Evolutionary conservation across 805 yeast species (phyloP).

Genomic region (Candida boidinii): DNA sequence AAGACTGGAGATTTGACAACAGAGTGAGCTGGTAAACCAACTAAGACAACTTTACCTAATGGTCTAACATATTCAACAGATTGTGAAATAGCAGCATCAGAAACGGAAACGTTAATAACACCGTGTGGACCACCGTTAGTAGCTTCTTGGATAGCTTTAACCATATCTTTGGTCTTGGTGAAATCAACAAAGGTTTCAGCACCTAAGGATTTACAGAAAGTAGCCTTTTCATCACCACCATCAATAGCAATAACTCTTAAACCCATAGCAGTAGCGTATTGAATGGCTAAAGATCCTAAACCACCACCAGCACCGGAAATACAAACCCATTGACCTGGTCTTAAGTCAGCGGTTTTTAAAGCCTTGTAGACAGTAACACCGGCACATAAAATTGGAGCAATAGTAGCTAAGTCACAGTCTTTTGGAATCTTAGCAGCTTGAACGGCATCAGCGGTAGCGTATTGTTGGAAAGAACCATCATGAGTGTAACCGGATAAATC

Average conservation of each 20-base stretch:
- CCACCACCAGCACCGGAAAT: constrained; percentile 82
- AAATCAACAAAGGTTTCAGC: constrained; percentile 59
- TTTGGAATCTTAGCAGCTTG: constrained; percentile 78
- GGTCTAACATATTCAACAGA: constrained; percentile 52
- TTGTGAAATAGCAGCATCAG: constrained; percentile 41
- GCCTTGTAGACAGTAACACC: constrained; percentile 92
- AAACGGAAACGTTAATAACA: constrained; percentile 56
- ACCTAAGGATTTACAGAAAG: constrained; percentile 44
- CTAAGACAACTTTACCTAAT: constrained; percentile 54
- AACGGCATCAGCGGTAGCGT: constrained; percentile 80
- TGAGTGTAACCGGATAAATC: constrained; percentile 81
- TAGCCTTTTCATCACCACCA: constrained; percentile 63
- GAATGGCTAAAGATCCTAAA: constrained; percentile 67
- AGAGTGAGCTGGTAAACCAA: constrained; percentile 76
- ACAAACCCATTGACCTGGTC: constrained; percentile 70
- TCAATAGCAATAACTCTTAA: constrained; percentile 63
- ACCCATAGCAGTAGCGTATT: constrained; percentile 73
- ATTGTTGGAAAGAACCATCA: constrained; percentile 89
- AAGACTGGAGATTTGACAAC: constrained; percentile 62
- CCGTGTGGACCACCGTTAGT: constrained; percentile 56
- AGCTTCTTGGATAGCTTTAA: constrained; percentile 28
- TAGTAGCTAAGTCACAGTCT: constrained; percentile 64
- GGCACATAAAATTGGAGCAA: constrained; percentile 83
- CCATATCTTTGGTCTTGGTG: constrained; percentile 33
- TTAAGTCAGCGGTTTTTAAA: constrained; percentile 64